Evolutionary conservation across 768 basidiomycete genomes (phyloP), one percentile per base, ranked within the genome.

Genomic region (Botryobasidium botryosum): DNA sequence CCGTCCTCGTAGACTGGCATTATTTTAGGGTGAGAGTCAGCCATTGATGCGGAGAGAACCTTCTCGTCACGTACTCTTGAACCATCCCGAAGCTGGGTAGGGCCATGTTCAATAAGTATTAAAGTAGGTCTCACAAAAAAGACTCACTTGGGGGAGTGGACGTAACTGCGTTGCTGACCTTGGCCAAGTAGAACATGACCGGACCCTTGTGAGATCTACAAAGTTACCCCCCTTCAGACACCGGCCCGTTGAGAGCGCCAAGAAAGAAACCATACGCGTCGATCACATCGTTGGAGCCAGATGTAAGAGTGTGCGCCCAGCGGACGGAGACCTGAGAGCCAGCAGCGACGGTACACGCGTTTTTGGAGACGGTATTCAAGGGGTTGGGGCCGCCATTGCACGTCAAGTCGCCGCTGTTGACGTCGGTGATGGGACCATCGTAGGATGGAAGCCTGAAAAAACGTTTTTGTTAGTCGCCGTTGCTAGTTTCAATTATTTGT

Each of bases 351-450:
- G 60, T 58, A 52, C 74, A 70, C 29, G 71, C 54, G 1, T 59
- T 40, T 21, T 31, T 25, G 6, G 53, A 49, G 55, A 70, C 37
- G 5, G 56, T 55, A 4, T 44, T 52, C 5, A 55, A 71, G 1
- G 69, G 71, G 54, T 72, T 74, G 51, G 70, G 70, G 10, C 71
- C 72, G 20, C 72, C 71, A 41, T 75, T 75, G 64, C 74, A 75
- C 46, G 74, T 74, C 37, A 69, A 21, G 32, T 68, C 68, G 57
- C 71, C 71, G 0, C 69, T 71, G 5, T 64, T 70, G 10, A 75
- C 71, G 52, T 74, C 68, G 15, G 57, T 70, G 47, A 77, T 72
- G 13, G 72, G 71, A 25, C 55, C 55, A 50, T 65, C 63, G 24
- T 60, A 57, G 26, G 52, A 50, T 3, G 65, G 65, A 1, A 67